phyloP scores from a whole-genome alignment of 306 rosid genomes.

The Acacia confusa region DNA sequence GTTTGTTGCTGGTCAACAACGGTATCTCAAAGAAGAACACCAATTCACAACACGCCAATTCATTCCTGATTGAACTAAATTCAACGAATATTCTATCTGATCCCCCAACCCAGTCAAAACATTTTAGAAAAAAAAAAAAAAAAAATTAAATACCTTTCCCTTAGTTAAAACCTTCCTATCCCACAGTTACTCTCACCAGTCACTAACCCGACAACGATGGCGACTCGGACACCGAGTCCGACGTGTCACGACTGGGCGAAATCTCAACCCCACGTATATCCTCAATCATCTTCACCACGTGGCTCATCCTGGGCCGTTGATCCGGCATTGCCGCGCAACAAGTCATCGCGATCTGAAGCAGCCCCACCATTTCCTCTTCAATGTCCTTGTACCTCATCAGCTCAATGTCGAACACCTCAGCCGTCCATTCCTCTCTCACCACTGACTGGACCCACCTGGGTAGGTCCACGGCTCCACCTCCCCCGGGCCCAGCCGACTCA shows the following conservation, averaged over 20 bases:
- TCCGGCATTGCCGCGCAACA: constrained; percentile 66
- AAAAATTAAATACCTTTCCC: not conserved
- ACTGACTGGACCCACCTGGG: constrained; percentile 98
- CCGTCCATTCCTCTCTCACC: constrained; percentile 99
- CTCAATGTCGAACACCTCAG: constrained; percentile 94
- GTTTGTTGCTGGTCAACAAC: not conserved
- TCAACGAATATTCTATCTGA: constrained; percentile 2
- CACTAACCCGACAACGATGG: constrained; percentile 74
- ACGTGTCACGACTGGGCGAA: constrained; percentile 68
- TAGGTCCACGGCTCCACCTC: constrained; percentile 54
- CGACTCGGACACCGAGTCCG: constrained; percentile 76
- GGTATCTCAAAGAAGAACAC: not conserved
- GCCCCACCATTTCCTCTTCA: constrained; percentile 96
- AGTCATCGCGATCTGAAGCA: constrained; percentile 80
- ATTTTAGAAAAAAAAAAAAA: not conserved
- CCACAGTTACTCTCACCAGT: constrained; percentile 6
- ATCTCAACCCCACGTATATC: constrained; percentile 80
- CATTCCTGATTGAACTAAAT: not conserved
- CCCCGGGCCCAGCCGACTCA: constrained; percentile 51
- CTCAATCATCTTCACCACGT: constrained; percentile 86
- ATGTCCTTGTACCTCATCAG: constrained; percentile 95
- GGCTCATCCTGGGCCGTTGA: constrained; percentile 85
- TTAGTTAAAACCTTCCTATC: not conserved
- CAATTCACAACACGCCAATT: not conserved
- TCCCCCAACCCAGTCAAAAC: constrained; percentile 2